Conservation (phyloP, 169 alveolate genomes). For the Toxoplasma gondii region DNA sequence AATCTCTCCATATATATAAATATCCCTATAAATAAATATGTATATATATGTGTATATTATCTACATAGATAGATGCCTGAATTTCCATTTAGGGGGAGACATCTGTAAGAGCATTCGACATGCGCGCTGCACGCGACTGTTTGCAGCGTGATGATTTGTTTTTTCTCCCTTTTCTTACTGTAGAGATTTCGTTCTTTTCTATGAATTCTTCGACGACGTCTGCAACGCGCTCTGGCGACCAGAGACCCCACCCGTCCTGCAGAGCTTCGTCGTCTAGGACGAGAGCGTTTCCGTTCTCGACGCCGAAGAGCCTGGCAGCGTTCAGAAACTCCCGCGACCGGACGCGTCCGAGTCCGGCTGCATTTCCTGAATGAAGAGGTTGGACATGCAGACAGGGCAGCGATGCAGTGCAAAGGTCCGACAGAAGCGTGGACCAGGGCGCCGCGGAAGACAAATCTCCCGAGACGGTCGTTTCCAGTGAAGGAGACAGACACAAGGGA, state of each 20-base stretch:
- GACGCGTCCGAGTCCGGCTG: constrained; percentile 21
- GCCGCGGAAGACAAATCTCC: not conserved
- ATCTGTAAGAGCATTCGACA: too few species aligned
- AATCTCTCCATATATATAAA: too few species aligned
- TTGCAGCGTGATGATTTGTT: too few species aligned
- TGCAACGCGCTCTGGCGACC: constrained; percentile 49
- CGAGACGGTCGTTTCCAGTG: too few species aligned
- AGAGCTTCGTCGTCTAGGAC: not conserved
- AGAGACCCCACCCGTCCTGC: constrained; percentile 41
- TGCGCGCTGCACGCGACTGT: too few species aligned
- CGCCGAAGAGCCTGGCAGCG: constrained; percentile 40
- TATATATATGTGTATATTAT: too few species aligned
- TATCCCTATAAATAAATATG: not conserved
- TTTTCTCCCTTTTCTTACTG: not conserved
- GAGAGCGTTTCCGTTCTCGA: not conserved
- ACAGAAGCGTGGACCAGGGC: not conserved
- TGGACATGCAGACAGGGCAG: not conserved
- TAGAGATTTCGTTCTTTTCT: not conserved
- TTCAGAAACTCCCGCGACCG: constrained; percentile 23
- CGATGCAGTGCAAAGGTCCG: not conserved
- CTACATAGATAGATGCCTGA: not conserved
- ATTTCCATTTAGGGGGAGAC: too few species aligned
- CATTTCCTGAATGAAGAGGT: constrained; percentile 41
- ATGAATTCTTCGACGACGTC: constrained; percentile 9
- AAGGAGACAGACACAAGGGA: not conserved